Evolutionary conservation across 352 stramenopile species (phyloP).

Genomic region (Globisporangium apiculatum): DNA sequence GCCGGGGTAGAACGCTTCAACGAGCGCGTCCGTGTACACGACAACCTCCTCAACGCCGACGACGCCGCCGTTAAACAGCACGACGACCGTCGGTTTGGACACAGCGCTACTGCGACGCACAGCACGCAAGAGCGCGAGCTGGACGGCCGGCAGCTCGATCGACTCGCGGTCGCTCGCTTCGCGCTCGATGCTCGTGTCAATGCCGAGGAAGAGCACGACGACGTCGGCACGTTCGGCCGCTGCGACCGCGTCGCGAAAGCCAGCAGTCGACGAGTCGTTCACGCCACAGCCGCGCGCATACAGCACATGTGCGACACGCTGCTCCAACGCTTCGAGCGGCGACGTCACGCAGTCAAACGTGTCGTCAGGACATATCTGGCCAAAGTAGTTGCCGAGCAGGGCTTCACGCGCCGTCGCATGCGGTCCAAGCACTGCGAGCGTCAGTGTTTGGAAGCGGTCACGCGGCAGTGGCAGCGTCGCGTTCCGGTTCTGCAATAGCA

Average conservation of each 20-base stretch:
- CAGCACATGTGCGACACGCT: slow-evolving; percentile 29
- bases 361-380: slow-evolving; percentile 75
- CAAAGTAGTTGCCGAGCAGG: slow-evolving; percentile 84
- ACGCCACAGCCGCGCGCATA: slow-evolving; percentile 41
- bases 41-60: slow-evolving; percentile 71
- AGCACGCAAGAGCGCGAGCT: slow-evolving; percentile 67
- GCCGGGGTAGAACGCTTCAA: slow-evolving; percentile 82
- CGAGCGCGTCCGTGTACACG: slow-evolving; percentile 45
- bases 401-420: slow-evolving; percentile 51
- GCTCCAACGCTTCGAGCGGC: slow-evolving; percentile 55
- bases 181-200: slow-evolving; percentile 73
- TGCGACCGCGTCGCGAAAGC: slow-evolving; percentile 43
- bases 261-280: slow-evolving; percentile 52
- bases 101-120: slow-evolving; percentile 29
- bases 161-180: slow-evolving; percentile 70
- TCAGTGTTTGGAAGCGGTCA: slow-evolving; percentile 15
- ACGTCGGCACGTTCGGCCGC: slow-evolving; percentile 30
- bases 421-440: slow-evolving; percentile 76
- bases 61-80: slow-evolving; percentile 87
- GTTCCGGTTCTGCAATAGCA: slow-evolving; percentile 90
- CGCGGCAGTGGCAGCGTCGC: slow-evolving; percentile 56
- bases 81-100: slow-evolving; percentile 64
- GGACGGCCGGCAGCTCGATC: slow-evolving; percentile 60
- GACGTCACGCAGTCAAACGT: slow-evolving; percentile 64
- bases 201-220: slow-evolving; percentile 77